Evolutionary conservation across 495 filamentous ascomycete species (phyloP).

Genomic region (Penicillium daleae): DNA sequence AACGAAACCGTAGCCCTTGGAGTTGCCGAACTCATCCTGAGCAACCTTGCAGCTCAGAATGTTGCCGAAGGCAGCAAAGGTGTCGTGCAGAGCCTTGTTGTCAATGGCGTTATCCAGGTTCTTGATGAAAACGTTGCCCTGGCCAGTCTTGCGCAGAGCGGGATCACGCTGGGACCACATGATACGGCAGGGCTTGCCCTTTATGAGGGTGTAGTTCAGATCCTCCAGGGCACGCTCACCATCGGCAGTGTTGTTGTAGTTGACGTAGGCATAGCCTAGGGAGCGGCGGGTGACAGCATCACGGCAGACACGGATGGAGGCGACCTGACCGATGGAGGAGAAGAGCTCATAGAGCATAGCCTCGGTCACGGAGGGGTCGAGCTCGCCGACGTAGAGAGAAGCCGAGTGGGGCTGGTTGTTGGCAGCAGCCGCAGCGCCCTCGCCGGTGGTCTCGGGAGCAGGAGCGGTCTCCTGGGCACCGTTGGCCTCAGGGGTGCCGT

Average conservation of each 20-base stretch:
- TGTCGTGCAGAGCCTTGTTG: slow-evolving; percentile 99
- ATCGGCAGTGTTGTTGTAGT: slow-evolving; percentile 97
- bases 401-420: slow-evolving; percentile 86
- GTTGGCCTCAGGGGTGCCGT: slow-evolving; percentile 46
- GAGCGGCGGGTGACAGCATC: slow-evolving; percentile 98
- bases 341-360: slow-evolving; percentile 99
- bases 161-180: slow-evolving; percentile 99
- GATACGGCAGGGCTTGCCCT: slow-evolving; percentile 98
- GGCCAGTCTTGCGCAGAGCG: slow-evolving; percentile 97
- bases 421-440: slow-evolving; percentile 58
- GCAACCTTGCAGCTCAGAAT: slow-evolving; percentile 99
- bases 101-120: slow-evolving; percentile 98
- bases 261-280: slow-evolving; percentile 98
- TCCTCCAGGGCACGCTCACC: slow-evolving; percentile 98
- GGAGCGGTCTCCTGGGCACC: slow-evolving; percentile 34
- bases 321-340: slow-evolving; percentile 98
- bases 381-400: slow-evolving; percentile 98
- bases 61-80: slow-evolving; percentile 98
- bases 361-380: slow-evolving; percentile 96
- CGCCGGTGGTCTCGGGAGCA: slow-evolving; percentile 41
- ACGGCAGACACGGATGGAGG: slow-evolving; percentile 99
- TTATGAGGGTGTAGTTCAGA: slow-evolving; percentile 99
- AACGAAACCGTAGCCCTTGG: slow-evolving; percentile 98
- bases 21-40: slow-evolving; percentile 92
- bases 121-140: slow-evolving; percentile 99